Base-by-base conservation (phyloP, 345 rosid genomes). In the Anastatica hierochuntica region DNA sequence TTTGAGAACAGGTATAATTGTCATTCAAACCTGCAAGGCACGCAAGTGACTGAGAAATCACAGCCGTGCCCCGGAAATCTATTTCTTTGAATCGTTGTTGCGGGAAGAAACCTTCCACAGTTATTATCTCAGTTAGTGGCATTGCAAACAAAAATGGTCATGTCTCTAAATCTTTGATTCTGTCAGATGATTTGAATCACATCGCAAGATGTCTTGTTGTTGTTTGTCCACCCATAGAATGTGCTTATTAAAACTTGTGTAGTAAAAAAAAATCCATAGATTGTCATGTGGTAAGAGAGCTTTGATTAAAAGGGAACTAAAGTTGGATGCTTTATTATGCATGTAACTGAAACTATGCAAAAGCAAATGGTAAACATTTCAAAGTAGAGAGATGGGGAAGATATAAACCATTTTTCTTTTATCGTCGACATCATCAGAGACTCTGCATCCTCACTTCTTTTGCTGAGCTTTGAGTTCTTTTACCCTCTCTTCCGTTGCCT, bases 401-500 rank as follows among this genome's bases (percentile, higher is more conserved):
- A 51, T 42, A 10, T 29, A 21, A 43, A 37, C 8, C 24, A 24
- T 41, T 35, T 30, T 35, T 30, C 37, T 35, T 30, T 35, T 30
- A 48, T 66, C 74, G 53, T 74, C 75, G 35, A 29, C 75, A 72
- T 76, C 43, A 56, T 68, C 70, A 12, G 36, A 40, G 10, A 55
- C 39, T 26, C 43, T 14, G 49, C 53, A 19, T 17, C 34, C n/a
- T 49, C 23, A 31, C 54, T 77, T 57, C 66, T 78, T 73, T 29
- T 72, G 76, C 66, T 78, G 78, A 49, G 86, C 57, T 58, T 92
- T 85, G 62, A 92, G 88, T 50, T 92, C 94, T 67, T 81, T 66
- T 35, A 92, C 83, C 74, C 80, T 77, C 77, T 88, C 82, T 60
- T 92, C 94, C 0, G 98, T 92, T 0, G 70, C 94, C 61, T 72